Evolutionary conservation across 202 grass and related monocot species (phyloP), one percentile per base, ranked within the genome.

Genomic region (Setaria italica): DNA sequence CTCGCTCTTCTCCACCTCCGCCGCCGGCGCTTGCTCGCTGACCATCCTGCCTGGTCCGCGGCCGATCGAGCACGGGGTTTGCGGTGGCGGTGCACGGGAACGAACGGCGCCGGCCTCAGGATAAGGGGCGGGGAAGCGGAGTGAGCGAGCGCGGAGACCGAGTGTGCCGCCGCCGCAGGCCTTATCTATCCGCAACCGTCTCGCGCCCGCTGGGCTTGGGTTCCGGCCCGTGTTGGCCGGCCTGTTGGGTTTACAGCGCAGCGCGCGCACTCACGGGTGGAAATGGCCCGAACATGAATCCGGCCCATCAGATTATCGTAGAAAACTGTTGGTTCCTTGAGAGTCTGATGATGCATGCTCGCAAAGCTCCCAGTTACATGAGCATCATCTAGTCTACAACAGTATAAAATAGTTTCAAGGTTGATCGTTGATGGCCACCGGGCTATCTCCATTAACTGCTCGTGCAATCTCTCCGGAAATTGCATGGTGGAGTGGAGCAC

Each of bases 1-100:
- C 30, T 77, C 81, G 53, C 0, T 35, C 58, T 66, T 87, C 75
- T 84, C 78, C 73, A 90, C 14, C 87, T 95, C 85, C 58, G 48
- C 15, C 54, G 70, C 78, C 29, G 86, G 86, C 58, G 67, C 74
- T 11, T 87, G 37, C 77, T 91, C 85, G 81, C 85, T 91, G 10
- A 91, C 89, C 89, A 88, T 91, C 54, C 5, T 56, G 33, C 10
- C 33, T 64, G 29, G 50, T 14, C 0, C 21, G 59, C 50, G 7
- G 32, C 20, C n/a, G 32, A 12, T 8, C 15, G 74, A 20, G 21
- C 35, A 19, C 5, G 9, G 57, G 15, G 11, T 60, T 60, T 25
- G 32, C 41, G 74, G 12, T 39, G 74, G 17, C 14, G 74, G 15
- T 20, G 74, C 80, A 12, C 74, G 67, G 71, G 9, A 20, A 59